Evolutionary conservation across 2,329 filamentous ascomycete species (phyloP), one percentile per base, ranked within the genome.

Genomic region (Biscogniauxia marginata): DNA sequence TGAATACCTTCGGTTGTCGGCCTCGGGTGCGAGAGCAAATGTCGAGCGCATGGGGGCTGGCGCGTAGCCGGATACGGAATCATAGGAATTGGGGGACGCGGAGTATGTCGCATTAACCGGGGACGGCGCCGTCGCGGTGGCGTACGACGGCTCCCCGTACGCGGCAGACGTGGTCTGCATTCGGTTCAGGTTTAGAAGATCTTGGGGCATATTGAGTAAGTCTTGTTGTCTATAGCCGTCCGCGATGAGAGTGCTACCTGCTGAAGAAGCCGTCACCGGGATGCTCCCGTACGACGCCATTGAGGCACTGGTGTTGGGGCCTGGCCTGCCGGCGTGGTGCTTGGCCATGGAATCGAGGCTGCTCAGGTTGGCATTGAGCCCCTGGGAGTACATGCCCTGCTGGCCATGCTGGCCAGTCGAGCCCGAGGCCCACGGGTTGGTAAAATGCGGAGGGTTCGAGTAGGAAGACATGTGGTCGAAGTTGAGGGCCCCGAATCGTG

Each of bases 341-440:
- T 86, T 84, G 60, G 81, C 74, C 67, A 84, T 71, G 51, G 80
- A 78, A 66, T 83, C 81, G 66, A 87, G 75, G 64, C 74, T 73
- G 58, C 78, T 79, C 66, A 87, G 76, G 65, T 80, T 83, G 65
- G 85, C 79, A 63, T 80, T 80, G 71, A 90, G 67, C 56, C 69
- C 70, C 75, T 70, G 87, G 76, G 72, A 86, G 80, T 87, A 83
- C 81, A 93, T 75, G 80, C 79, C 75, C 77, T 85, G 79, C 77
- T 82, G 71, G 75, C 81, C 58, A 70, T 79, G 67, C 72, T 80
- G 70, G 74, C 73, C 62, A 79, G 79, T 73, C 25, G 85, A 79
- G 48, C 81, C 82, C 55, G 90, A 83, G 49, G 79, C 80, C 93
- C 93, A 97, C 45, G 92, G 92, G 74, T 97, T 95, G 69, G 89